Base-by-base conservation (phyloP, 345 rosid species). In the Murraya koenigii region DNA sequence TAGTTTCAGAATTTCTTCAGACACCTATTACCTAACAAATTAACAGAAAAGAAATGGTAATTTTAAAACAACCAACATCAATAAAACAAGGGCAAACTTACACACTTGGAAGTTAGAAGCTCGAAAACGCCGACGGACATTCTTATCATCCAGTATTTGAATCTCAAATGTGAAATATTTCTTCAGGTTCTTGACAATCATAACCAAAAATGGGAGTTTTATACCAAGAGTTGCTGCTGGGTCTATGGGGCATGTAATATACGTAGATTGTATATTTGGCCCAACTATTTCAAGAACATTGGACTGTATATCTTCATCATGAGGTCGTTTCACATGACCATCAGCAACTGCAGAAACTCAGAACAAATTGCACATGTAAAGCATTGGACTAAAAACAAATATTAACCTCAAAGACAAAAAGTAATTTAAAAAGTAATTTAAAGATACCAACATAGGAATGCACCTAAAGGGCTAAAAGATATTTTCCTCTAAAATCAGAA, bases 81-180 rank as follows among this genome's bases (percentile, higher is more conserved):
- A 32, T 5, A 47, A 44, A 81, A 44, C 76, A 82, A 68, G 87
- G 89, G 85, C 81, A 84, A 83, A 90, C 90, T 84, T 83, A 90
- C 99, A 89, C 79, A 96, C 99, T 90, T 96, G 99, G 83, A 90
- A 96, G 83, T 94, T 96, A 87, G 99, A 96, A 90, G 99, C 92
- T 33, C 98, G 92, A 79, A 96, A 96, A 71, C 99, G 97, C 39
- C 99, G 81, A 71, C 99, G 88, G 58, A 96, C 98, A 62, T 92
- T 96, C 95, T 96, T 96, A 82, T 96, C 99, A 67, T 96, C 99
- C 77, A 96, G 86, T 78, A 96, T 88, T 77, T 96, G 99, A 84
- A 96, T 91, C 90, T 96, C 99, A 80, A 96, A 94, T 7, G 98
- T 86, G 87, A 96, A 92, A 83, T 91, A 96, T 76, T 94, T 94